A percentile compares a stretch with the other conserved stretches of the same genome.
Conservation (phyloP, 441 rosid genomes). For the Cnidoscolus chayamansa region DNA sequence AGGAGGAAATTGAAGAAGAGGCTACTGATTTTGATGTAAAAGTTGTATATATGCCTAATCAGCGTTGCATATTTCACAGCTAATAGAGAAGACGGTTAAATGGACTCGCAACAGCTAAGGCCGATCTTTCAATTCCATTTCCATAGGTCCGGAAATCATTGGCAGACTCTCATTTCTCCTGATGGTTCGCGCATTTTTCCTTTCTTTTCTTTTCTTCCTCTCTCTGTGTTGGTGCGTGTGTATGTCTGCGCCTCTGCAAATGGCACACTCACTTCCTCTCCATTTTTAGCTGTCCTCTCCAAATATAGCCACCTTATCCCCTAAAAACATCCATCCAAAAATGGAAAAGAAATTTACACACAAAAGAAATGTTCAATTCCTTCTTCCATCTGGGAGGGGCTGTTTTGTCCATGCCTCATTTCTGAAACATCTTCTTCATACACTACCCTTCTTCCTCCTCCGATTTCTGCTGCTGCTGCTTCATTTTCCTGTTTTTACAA, state of each 20-base stretch:
- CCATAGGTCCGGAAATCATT: constrained; percentile 21
- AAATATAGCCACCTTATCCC: not conserved
- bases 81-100: too few species aligned
- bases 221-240: not conserved
- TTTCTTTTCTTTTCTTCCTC: not conserved
- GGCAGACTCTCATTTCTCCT: constrained; percentile 27
- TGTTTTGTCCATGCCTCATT: constrained; percentile 17
- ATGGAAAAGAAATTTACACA: not conserved
- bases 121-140: too few species aligned
- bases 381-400: not conserved
- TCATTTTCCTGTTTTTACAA: not conserved
- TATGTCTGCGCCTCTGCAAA: not conserved
- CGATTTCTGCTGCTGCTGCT: not conserved
- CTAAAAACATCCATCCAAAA: not conserved
- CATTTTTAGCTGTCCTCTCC: constrained; percentile 12
- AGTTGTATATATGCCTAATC: too few species aligned
- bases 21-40: too few species aligned
- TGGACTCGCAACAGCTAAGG: too few species aligned
- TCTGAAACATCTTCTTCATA: constrained; percentile 2
- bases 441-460: constrained; percentile 13
- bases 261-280: constrained; percentile 2
- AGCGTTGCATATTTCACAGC: too few species aligned
- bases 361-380: not conserved
- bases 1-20: too few species aligned
- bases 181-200: constrained; percentile 10